Conservation (phyloP, 805 yeast species). For the Lipomyces mesembrius region DNA sequence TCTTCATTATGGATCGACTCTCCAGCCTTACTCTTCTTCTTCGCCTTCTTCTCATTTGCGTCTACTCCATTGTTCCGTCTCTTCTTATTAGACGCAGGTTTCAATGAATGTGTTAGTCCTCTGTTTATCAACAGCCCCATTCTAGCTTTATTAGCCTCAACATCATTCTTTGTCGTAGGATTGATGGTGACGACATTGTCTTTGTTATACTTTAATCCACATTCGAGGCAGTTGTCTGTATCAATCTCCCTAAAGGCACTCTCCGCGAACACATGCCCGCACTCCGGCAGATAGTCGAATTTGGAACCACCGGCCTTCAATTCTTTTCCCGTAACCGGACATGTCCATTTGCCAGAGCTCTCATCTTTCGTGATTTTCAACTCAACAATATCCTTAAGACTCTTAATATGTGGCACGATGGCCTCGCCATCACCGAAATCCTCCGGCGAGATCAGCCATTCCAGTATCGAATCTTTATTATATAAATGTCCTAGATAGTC, state of each 20-base stretch:
- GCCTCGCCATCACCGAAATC: constrained; percentile 41
- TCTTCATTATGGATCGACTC: constrained; percentile 8
- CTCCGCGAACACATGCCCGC: constrained; percentile 45
- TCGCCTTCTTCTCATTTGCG: constrained; percentile 2
- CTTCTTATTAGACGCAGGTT: constrained; percentile 22
- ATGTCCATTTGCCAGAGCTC: constrained; percentile 43
- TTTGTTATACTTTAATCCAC: constrained; percentile 43
- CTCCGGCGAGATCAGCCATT: constrained; percentile 54
- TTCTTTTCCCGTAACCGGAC: constrained; percentile 49
- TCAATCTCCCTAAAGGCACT: constrained; percentile 35
- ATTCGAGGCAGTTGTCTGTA: constrained; percentile 44
- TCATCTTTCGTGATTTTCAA: constrained; percentile 43
- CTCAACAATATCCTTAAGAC: constrained; percentile 54
- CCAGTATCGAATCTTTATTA: constrained; percentile 66
- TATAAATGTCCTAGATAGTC: constrained; percentile 71
- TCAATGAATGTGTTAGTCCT: constrained; percentile 33
- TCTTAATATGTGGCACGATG: constrained; percentile 47
- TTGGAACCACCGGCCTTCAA: constrained; percentile 48
- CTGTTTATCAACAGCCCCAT: constrained; percentile 19
- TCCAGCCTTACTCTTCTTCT: constrained; percentile 9
- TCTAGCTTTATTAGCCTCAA: constrained; percentile 20
- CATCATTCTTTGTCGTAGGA: constrained; percentile 33
- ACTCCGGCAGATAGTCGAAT: constrained; percentile 53
- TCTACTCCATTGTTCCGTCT: constrained; percentile 20
- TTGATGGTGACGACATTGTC: constrained; percentile 50